A percentile compares a stretch with the other conserved stretches of the same genome.
phyloP scores from a whole-genome alignment of 352 stramenopile species.

The Pythium rhizo-oryzae region DNA sequence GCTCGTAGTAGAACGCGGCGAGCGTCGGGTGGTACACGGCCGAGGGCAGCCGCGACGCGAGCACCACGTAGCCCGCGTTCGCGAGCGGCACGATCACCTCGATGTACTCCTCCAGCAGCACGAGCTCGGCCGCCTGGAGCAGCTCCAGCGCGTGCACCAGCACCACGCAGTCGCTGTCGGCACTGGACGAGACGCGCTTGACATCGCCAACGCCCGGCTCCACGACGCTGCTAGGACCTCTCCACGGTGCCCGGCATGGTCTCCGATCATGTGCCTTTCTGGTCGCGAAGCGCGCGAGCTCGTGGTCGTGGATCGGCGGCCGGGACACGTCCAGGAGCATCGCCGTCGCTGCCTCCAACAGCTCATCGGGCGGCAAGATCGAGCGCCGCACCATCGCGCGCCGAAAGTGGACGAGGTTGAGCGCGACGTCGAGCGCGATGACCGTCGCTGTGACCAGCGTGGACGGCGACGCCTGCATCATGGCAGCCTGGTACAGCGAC shows the following conservation, averaged over 20 bases:
- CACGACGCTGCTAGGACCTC: too few relatives aligned
- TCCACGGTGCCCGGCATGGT: too few relatives aligned
- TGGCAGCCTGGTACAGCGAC: too few relatives aligned
- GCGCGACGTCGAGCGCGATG: not conserved
- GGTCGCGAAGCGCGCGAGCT: too few relatives aligned
- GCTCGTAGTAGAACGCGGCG: slow-evolving; percentile 52
- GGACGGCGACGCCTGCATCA: not conserved
- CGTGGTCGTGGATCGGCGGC: too few relatives aligned
- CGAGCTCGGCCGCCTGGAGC: slow-evolving; percentile 5
- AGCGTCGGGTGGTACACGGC: slow-evolving; percentile 55
- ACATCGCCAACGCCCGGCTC: too few relatives aligned
- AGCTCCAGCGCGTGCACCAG: slow-evolving; percentile 6
- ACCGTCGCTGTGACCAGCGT: too few relatives aligned
- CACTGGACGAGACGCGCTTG: too few relatives aligned
- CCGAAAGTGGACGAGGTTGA: slow-evolving; percentile 9
- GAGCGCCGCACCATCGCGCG: not conserved
- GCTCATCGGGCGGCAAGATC: not conserved
- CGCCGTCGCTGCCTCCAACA: not conserved
- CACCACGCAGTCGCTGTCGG: not conserved
- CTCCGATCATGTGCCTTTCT: too few relatives aligned
- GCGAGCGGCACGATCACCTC: slow-evolving; percentile 9
- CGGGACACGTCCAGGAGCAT: too few relatives aligned
- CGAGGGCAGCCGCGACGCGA: slow-evolving; percentile 13
- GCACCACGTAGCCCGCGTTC: not conserved
- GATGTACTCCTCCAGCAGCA: slow-evolving; percentile 22